These are phyloP conservation scores for Ambrosiella cleistominuta DNA, from an alignment of 2,329 filamentous ascomycete genomes.

Conservation along the genomic window DNA sequence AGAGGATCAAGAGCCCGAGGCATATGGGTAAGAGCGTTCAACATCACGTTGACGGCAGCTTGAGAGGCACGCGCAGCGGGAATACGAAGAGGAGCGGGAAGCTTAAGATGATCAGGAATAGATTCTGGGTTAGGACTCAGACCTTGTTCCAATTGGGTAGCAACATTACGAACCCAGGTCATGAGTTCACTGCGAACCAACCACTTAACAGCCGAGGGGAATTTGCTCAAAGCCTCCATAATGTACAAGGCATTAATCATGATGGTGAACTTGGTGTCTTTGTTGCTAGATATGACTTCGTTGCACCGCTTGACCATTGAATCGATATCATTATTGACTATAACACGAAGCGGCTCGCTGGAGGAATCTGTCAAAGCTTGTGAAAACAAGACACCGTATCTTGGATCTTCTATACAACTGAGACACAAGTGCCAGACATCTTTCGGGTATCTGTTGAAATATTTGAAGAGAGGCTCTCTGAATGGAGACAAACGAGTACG, in stretches of 20 bases:
- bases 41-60: conserved; percentile 71
- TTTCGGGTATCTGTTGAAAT: conserved; percentile 79
- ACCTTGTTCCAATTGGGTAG: conserved; percentile 57
- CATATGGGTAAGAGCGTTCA: conserved; percentile 57
- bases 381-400: conserved; percentile 77
- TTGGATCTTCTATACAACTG: conserved; percentile 64
- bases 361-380: conserved; percentile 65
- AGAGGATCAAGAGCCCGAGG: conserved; percentile 66
- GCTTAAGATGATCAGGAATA: conserved; percentile 49
- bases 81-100: conserved; percentile 58
- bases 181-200: conserved; percentile 48
- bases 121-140: conserved; percentile 6
- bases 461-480: conserved; percentile 74
- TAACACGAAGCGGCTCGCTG: conserved; percentile 56
- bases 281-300: conserved; percentile 44
- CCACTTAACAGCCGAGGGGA: conserved; percentile 49
- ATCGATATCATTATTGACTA: conserved; percentile 56
- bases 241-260: conserved; percentile 79
- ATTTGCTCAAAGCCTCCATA: conserved; percentile 59
- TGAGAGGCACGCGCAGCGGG: conserved; percentile 51
- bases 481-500: conserved; percentile 86
- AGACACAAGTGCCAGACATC: conserved; percentile 71
- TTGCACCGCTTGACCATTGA: conserved; percentile 50
- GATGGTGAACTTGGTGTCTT: conserved; percentile 49
- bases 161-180: conserved; percentile 44